phyloP scores from a whole-genome alignment of 1,139 yeast genomes.

The Saccharomyces hybrid region DNA sequence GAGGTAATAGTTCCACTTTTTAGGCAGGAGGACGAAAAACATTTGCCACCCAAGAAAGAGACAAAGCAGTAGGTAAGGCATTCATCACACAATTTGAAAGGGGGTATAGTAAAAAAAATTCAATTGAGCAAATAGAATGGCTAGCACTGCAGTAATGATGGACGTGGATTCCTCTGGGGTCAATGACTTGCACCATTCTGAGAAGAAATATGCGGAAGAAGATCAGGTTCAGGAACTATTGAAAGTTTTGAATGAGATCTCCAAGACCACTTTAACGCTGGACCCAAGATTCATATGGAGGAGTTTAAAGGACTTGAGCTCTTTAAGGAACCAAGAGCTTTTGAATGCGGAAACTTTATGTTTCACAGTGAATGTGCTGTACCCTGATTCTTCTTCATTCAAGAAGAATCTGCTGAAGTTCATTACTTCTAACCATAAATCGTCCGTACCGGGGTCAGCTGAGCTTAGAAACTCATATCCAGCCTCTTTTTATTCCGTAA shows the following conservation, averaged over 20 bases:
- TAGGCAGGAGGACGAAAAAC: background rate
- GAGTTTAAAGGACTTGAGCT: conserved; percentile 75
- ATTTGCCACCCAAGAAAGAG: background rate
- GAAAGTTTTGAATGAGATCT: conserved; percentile 29
- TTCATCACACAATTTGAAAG: background rate
- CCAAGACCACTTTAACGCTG: conserved; percentile 66
- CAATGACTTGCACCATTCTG: conserved; percentile 13
- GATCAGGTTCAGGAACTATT: conserved; percentile 28
- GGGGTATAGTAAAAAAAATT: background rate
- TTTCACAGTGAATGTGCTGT: conserved; percentile 41
- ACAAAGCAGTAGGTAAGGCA: background rate
- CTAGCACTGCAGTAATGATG: background rate
- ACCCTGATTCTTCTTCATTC: conserved; percentile 45
- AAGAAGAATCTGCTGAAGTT: conserved; percentile 40
- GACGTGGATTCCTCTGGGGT: background rate
- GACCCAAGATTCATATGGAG: conserved; percentile 86
- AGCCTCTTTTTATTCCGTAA: conserved; percentile 28
- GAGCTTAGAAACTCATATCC: conserved; percentile 28
- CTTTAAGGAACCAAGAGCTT: conserved; percentile 49
- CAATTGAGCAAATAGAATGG: background rate
- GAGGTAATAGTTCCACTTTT: background rate
- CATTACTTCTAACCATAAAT: conserved; percentile 32
- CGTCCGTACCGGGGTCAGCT: conserved; percentile 29
- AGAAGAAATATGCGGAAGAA: conserved; percentile 20
- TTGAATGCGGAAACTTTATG: conserved; percentile 50